Evolutionary conservation across 192 early-diverging fungal species (phyloP).

Genomic region (Mortierella antarctica): DNA sequence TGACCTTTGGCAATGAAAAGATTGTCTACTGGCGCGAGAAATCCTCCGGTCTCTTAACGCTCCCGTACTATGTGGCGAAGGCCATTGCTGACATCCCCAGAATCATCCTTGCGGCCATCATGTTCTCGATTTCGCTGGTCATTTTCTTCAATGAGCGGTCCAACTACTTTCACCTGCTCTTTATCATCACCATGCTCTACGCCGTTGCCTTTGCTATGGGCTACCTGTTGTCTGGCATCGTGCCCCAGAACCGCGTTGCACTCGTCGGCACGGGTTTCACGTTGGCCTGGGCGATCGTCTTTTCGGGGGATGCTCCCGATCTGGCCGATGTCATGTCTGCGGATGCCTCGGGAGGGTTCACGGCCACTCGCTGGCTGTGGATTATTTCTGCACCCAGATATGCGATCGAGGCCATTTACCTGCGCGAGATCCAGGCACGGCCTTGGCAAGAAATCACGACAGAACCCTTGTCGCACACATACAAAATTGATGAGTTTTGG

Average conservation of each 20-base stretch:
- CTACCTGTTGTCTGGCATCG: constrained; percentile 63
- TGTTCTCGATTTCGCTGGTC: constrained; percentile 69
- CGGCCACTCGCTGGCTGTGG: constrained; percentile 64
- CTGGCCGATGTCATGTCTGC: constrained; percentile 54
- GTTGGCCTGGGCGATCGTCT: constrained; percentile 69
- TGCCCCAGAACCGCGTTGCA: constrained; percentile 53
- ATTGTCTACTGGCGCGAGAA: constrained; percentile 75
- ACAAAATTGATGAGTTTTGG: constrained; percentile 53
- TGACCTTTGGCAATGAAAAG: constrained; percentile 72
- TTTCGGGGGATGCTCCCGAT: constrained; percentile 65
- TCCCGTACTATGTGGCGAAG: constrained; percentile 74
- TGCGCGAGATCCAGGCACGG: constrained; percentile 61
- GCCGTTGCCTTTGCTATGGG: constrained; percentile 68
- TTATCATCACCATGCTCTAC: constrained; percentile 64
- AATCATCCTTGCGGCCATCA: constrained; percentile 63
- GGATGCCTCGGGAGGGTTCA: constrained; percentile 31
- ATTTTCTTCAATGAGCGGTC: constrained; percentile 63
- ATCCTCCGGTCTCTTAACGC: constrained; percentile 62
- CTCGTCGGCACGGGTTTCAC: constrained; percentile 70
- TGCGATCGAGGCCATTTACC: constrained; percentile 69
- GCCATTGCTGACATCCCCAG: constrained; percentile 69
- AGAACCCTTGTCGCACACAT: constrained; percentile 38
- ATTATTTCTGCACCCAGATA: constrained; percentile 68
- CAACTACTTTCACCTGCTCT: constrained; percentile 43
- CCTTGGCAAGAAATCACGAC: constrained; percentile 46